Conservation (phyloP, 2,329 filamentous ascomycete species). For the Botrytis sinoallii region DNA sequence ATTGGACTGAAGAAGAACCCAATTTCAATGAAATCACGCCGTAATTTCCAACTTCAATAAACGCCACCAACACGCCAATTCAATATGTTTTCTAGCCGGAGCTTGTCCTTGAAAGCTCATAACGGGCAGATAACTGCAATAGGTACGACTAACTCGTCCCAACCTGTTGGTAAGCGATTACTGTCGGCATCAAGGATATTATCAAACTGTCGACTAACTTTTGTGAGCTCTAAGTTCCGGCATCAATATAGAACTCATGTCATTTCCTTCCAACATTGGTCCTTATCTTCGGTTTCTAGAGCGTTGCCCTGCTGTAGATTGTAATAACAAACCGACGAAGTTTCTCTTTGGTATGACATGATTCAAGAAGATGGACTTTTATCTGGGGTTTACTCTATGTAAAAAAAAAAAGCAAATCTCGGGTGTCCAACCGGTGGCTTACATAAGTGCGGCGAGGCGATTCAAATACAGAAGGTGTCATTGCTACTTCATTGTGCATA, state of each 20-base stretch:
- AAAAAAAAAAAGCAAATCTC: neutral
- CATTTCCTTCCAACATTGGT: rapidly evolving
- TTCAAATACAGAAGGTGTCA: too few species aligned
- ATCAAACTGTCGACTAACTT: neutral
- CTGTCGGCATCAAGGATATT: neutral
- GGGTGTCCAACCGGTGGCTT: neutral
- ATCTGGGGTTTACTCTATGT: neutral
- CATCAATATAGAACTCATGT: neutral
- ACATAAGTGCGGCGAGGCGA: neutral
- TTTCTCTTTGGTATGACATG: neutral
- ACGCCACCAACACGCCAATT: neutral
- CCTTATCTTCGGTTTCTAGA: neutral
- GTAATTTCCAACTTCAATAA: neutral
- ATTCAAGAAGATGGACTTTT: neutral
- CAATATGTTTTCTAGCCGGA: neutral
- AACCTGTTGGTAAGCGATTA: neutral
- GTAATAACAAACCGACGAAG: neutral
- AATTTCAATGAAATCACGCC: too few species aligned
- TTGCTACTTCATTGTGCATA: neutral
- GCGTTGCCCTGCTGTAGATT: too few species aligned
- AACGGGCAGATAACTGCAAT: neutral
- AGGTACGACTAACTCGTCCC: neutral
- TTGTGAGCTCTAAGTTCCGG: neutral
- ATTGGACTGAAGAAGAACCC: neutral
- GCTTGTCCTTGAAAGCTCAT: too few species aligned